A percentile compares a stretch with the other conserved stretches of the same genome.
Evolutionary conservation across 306 rosid genomes (phyloP).

Genomic region (Luffa aegyptiaca): DNA sequence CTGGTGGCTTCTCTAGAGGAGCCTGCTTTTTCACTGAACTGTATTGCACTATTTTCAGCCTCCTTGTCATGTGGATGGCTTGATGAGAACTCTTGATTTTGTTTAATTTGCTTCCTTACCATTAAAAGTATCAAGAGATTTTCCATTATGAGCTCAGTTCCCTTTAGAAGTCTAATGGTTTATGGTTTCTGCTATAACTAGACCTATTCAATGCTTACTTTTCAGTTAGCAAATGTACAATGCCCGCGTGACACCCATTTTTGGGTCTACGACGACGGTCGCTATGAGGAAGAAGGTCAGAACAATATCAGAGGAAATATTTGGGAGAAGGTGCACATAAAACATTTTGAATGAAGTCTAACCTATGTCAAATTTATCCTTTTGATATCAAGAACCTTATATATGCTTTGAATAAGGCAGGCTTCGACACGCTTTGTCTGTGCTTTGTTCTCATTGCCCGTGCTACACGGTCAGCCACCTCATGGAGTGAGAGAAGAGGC

Average conservation of each 20-base stretch:
- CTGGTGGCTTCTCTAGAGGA: not conserved
- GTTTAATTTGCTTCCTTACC: not conserved
- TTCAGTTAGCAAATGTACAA: conserved; percentile 91
- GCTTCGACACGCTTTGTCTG: conserved; percentile 76
- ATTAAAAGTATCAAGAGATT: not conserved
- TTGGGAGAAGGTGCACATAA: conserved; percentile 76
- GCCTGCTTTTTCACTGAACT: not conserved
- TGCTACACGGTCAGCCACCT: conserved; percentile 68
- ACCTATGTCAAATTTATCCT: not conserved
- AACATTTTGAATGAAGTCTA: conserved; percentile 11
- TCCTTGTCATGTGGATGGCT: not conserved
- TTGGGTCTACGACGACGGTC: conserved; percentile 99
- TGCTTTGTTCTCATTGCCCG: conserved; percentile 72
- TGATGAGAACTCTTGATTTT: not conserved
- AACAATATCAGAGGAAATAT: conserved; percentile 95
- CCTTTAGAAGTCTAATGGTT: not conserved
- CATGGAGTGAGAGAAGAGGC: conserved; percentile 69
- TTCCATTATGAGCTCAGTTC: not conserved
- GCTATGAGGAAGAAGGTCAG: conserved; percentile 99
- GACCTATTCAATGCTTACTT: conserved; percentile 12
- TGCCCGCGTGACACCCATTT: conserved; percentile 99
- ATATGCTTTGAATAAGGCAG: conserved; percentile 43
- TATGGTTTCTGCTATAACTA: not conserved
- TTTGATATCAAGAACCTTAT: conserved; percentile 14
- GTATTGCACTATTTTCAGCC: not conserved